Conservation (phyloP, 139 green algal genomes). For the Parachlorella kessleri region DNA sequence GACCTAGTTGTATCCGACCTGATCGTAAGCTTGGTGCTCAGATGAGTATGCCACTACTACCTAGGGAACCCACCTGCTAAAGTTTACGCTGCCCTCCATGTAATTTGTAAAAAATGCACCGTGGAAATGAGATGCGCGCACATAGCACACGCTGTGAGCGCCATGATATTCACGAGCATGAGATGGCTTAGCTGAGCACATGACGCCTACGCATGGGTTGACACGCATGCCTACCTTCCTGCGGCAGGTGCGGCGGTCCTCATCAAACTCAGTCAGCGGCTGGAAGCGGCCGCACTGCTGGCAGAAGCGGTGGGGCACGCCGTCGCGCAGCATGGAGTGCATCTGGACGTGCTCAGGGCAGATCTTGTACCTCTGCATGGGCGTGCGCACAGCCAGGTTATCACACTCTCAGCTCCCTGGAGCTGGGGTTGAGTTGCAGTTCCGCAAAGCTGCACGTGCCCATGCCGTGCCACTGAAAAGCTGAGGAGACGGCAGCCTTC, state of each 20-base stretch:
- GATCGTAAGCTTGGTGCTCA: no score
- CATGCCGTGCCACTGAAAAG: not conserved
- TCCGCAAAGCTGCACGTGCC: not conserved
- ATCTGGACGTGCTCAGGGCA: conserved; percentile 64
- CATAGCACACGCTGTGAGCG: no score
- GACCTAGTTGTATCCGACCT: no score
- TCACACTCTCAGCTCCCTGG: not conserved
- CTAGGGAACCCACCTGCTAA: no score
- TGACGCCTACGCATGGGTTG: no score
- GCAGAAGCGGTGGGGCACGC: conserved; percentile 58
- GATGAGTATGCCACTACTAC: no score
- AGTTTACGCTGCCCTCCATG: no score
- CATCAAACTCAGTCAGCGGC: conserved; percentile 14
- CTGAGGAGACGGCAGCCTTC: not conserved
- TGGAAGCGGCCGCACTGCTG: conserved; percentile 52
- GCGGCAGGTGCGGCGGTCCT: not conserved
- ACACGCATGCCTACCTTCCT: not conserved
- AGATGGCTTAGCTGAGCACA: no score
- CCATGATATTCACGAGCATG: no score
- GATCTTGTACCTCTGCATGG: conserved; percentile 34
- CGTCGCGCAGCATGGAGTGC: conserved; percentile 14
- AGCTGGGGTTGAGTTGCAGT: not conserved
- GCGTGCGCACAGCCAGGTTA: not conserved
- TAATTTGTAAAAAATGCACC: no score
- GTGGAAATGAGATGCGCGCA: no score